phyloP scores from a whole-genome alignment of 495 filamentous ascomycete genomes.

The Elasticomyces elasticus region DNA sequence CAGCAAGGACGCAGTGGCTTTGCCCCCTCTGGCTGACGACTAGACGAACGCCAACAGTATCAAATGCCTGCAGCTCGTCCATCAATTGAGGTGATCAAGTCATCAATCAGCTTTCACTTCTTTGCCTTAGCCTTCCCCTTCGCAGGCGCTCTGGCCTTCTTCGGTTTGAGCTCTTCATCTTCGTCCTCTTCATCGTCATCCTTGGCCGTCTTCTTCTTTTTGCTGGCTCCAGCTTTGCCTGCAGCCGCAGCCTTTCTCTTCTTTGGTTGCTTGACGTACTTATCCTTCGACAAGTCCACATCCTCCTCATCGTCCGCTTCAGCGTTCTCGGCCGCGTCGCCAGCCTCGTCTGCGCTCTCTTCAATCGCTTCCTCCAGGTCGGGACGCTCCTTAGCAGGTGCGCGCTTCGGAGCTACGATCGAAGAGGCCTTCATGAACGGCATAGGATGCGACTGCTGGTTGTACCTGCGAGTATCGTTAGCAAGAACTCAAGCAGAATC shows the following conservation, averaged over 20 bases:
- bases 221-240: slow-evolving; percentile 29
- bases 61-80: too few relatives aligned
- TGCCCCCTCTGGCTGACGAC: too few relatives aligned
- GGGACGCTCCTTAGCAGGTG: slow-evolving; percentile 62
- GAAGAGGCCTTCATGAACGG: slow-evolving; percentile 91
- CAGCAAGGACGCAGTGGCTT: too few relatives aligned
- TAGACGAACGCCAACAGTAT: too few relatives aligned
- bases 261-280: slow-evolving; percentile 81
- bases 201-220: slow-evolving; percentile 43
- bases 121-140: slow-evolving; percentile 24
- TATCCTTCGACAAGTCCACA: slow-evolving; percentile 80
- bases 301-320: slow-evolving; percentile 48
- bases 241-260: slow-evolving; percentile 28
- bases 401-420: slow-evolving; percentile 58
- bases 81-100: too few relatives aligned
- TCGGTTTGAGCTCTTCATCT: slow-evolving; percentile 7
- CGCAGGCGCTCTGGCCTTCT: slow-evolving; percentile 7
- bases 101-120: too few relatives aligned
- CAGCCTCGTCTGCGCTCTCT: slow-evolving; percentile 70
- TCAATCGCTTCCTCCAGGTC: slow-evolving; percentile 95
- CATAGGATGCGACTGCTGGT: slow-evolving; percentile 72
- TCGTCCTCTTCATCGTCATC: slow-evolving; percentile 30
- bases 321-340: slow-evolving; percentile 50
- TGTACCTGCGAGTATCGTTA: slow-evolving; percentile 51
- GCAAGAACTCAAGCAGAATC: background rate